These are phyloP conservation scores for Vitellaria paradoxa DNA, from an alignment of 179 eudicot genomes.

Conservation along the genomic window DNA sequence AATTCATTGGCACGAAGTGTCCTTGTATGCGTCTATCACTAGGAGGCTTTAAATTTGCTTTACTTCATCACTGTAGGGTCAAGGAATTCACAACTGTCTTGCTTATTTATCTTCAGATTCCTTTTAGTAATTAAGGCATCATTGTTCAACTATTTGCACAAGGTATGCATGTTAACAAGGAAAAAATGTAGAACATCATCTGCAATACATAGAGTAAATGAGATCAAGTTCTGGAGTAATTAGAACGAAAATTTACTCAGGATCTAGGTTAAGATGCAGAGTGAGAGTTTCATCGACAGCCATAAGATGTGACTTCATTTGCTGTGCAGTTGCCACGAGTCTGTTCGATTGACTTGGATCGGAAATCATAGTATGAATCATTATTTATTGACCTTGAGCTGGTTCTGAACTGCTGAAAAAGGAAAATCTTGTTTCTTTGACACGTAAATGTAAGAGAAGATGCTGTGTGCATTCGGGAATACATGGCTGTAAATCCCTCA, in stretches of 20 bases:
- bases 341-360: neutral
- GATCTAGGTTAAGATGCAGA: neutral
- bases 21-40: no score
- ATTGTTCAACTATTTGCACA: neutral
- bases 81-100: neutral
- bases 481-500: neutral
- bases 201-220: neutral
- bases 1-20: no score
- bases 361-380: neutral
- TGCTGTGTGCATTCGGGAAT: neutral
- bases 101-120: neutral
- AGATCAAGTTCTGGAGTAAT: neutral
- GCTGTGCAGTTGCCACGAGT: neutral
- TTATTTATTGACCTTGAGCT: neutral
- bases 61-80: neutral
- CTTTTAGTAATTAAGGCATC: neutral
- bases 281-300: neutral
- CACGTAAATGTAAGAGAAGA: neutral
- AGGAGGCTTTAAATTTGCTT: neutral
- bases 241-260: neutral
- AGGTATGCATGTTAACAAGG: no score
- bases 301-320: neutral
- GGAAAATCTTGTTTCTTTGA: neutral
- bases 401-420: neutral
- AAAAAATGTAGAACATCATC: neutral